Evolutionary conservation across 2,329 filamentous ascomycete species (phyloP).

Genomic region (Drechslerella stenobrocha): DNA sequence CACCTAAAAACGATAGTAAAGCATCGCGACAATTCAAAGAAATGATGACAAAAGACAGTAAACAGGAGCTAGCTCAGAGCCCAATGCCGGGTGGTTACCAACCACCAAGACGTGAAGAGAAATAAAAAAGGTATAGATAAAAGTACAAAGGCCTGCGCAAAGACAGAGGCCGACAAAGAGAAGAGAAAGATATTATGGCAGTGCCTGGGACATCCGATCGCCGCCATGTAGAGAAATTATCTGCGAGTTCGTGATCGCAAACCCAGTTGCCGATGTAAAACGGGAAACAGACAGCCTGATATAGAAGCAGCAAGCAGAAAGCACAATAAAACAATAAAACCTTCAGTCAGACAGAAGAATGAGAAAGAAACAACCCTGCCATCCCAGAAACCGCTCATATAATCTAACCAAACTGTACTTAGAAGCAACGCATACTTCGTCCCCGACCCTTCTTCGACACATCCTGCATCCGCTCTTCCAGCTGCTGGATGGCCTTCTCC

Average conservation of each 20-base stretch:
- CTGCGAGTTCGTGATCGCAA: too few relatives aligned
- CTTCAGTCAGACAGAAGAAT: neutral
- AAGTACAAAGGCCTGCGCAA: neutral
- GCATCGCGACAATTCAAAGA: too few relatives aligned
- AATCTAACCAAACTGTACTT: constrained; percentile 54
- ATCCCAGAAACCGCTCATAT: constrained; percentile 3
- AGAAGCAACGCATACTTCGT: constrained; percentile 97
- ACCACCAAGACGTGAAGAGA: too few relatives aligned
- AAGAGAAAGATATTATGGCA: neutral
- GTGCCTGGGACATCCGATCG: too few relatives aligned
- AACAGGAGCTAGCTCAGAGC: too few relatives aligned
- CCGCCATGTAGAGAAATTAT: too few relatives aligned
- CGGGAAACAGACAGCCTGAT: too few relatives aligned
- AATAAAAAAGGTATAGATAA: neutral
- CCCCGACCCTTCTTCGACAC: constrained; percentile 89
- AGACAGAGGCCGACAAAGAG: neutral
- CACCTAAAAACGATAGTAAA: too few relatives aligned
- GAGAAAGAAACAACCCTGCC: neutral
- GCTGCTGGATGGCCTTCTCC: constrained; percentile 81
- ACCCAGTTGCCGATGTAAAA: too few relatives aligned
- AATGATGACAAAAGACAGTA: too few relatives aligned
- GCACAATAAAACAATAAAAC: neutral
- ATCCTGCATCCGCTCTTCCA: constrained; percentile 93
- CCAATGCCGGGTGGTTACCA: too few relatives aligned
- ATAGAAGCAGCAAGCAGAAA: neutral